These are phyloP conservation scores for Pachyrhizus erosus DNA, from an alignment of 306 rosid genomes.

Conservation along the genomic window DNA sequence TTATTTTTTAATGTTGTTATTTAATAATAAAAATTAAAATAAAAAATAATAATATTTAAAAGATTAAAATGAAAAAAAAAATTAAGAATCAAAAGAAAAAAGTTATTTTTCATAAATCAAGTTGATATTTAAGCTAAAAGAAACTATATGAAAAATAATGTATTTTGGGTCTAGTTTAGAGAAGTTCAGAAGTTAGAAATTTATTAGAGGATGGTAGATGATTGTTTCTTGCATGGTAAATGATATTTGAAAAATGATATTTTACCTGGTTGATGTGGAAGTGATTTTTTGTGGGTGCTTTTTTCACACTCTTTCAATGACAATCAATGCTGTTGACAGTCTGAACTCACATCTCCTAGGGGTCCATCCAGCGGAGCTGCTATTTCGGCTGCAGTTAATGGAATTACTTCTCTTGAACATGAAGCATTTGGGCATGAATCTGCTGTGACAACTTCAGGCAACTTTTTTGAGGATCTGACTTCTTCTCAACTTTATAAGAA, in stretches of 20 bases:
- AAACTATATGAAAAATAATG: background rate
- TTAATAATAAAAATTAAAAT: no score
- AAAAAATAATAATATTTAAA: no score
- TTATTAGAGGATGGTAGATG: background rate
- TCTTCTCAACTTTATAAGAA: conserved; percentile 78
- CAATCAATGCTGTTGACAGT: conserved; percentile 55
- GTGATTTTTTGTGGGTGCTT: conserved; percentile 12
- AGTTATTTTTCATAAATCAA: no score
- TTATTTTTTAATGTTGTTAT: no score
- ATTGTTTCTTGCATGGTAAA: background rate
- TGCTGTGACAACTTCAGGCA: conserved; percentile 71
- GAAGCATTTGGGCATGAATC: conserved; percentile 55
- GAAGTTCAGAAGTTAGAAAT: background rate
- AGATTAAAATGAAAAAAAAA: no score
- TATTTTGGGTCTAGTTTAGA: background rate
- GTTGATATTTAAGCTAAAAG: no score
- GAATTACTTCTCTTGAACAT: conserved; percentile 39
- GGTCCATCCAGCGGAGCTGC: conserved; percentile 60
- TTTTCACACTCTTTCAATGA: conserved; percentile 32
- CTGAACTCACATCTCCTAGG: conserved; percentile 72
- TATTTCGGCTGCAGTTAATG: conserved; percentile 54
- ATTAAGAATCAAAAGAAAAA: no score
- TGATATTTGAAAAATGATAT: background rate
- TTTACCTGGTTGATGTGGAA: background rate
- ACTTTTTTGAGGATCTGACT: conserved; percentile 82